Conservation (phyloP, 2,329 filamentous ascomycete species). For the Calcarisporium arbuscula region DNA sequence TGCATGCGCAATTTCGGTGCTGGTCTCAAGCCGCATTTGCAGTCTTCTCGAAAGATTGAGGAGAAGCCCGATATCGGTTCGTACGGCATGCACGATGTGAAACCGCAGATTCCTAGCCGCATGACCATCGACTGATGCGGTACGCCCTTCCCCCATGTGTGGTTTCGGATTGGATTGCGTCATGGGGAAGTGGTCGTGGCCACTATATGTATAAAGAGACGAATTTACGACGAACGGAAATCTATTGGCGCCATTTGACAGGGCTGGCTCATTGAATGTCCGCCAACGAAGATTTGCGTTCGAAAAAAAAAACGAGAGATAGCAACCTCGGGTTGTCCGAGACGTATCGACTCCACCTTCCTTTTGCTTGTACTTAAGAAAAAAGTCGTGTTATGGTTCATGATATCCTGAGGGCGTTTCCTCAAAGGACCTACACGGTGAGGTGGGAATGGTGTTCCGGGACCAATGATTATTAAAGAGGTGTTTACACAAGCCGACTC, state of each 20-base stretch:
- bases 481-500: too few species aligned
- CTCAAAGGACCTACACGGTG: too few species aligned
- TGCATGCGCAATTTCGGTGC: constrained; percentile 89
- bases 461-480: too few species aligned
- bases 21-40: constrained; percentile 82
- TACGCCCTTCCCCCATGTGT: not conserved
- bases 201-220: constrained; percentile 26
- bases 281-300: not conserved
- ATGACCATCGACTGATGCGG: constrained; percentile 54
- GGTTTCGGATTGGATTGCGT: constrained; percentile 1
- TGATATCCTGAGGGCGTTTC: too few species aligned
- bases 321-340: too few species aligned
- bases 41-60: constrained; percentile 41
- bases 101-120: constrained; percentile 45
- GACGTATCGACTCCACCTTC: too few species aligned
- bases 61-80: constrained; percentile 53
- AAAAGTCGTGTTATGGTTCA: too few species aligned
- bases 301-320: not conserved
- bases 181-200: not conserved
- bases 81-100: constrained; percentile 51
- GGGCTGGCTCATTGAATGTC: constrained; percentile 8
- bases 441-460: too few species aligned
- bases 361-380: too few species aligned
- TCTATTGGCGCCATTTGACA: constrained; percentile 5
- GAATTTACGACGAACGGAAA: constrained; percentile 21